These are phyloP conservation scores for Alternaria sp. DNA, from an alignment of 2,329 filamentous ascomycete genomes.

Conservation along the genomic window DNA sequence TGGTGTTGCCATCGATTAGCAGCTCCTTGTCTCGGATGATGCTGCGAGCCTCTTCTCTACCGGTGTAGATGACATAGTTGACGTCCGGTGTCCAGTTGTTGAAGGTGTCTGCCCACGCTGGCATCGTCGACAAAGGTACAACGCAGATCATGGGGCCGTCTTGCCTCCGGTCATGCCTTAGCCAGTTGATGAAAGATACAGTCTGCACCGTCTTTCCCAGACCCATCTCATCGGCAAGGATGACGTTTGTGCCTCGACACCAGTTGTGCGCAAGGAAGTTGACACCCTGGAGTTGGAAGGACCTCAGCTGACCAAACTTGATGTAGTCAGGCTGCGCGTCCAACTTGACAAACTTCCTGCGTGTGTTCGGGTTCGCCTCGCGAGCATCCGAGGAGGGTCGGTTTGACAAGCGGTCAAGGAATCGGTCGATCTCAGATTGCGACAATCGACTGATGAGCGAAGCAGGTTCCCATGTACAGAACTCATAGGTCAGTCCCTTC, in stretches of 20 bases:
- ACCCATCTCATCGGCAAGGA: slow-evolving; percentile 98
- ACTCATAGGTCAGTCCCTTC: slow-evolving; percentile 92
- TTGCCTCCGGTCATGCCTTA: slow-evolving; percentile 86
- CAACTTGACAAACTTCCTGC: slow-evolving; percentile 63
- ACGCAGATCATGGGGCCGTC: slow-evolving; percentile 96
- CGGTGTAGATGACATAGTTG: slow-evolving; percentile 97
- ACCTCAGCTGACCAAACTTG: slow-evolving; percentile 81
- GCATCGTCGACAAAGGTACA: slow-evolving; percentile 96
- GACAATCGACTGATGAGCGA: slow-evolving; percentile 78
- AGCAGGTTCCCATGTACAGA: slow-evolving; percentile 90
- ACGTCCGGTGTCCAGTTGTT: slow-evolving; percentile 94
- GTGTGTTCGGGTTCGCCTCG: slow-evolving; percentile 78
- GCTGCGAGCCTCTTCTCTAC: slow-evolving; percentile 82
- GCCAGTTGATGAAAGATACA: slow-evolving; percentile 95
- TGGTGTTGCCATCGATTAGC: slow-evolving; percentile 82
- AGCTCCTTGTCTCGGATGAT: slow-evolving; percentile 93
- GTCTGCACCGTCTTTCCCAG: slow-evolving; percentile 98
- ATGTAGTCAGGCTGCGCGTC: slow-evolving; percentile 87
- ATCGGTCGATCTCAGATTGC: slow-evolving; percentile 90
- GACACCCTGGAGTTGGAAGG: slow-evolving; percentile 91
- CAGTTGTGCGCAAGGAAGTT: slow-evolving; percentile 98
- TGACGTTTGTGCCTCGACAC: slow-evolving; percentile 93
- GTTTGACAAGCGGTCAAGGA: slow-evolving; percentile 81
- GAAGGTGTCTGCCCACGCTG: slow-evolving; percentile 97
- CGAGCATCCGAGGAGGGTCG: slow-evolving; percentile 81